Percentiles rank a stretch among this genome's conserved stretches.
phyloP scores from a whole-genome alignment of 2,329 filamentous ascomycete species.

The Ramichloridium luteum region DNA sequence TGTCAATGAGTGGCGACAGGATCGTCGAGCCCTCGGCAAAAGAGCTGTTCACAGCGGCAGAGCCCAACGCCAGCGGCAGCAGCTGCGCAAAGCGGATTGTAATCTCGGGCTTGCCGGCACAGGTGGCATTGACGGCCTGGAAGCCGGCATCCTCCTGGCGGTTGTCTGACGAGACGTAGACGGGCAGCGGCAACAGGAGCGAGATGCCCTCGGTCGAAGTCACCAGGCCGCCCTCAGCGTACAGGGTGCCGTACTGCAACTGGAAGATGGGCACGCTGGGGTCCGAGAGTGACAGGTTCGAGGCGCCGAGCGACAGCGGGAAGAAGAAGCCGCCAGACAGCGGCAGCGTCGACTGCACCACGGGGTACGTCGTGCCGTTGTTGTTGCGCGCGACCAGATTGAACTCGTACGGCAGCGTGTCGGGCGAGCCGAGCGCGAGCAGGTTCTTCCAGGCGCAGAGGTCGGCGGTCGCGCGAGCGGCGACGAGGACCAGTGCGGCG shows the following conservation, averaged over 20 bases:
- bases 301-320: conserved; percentile 1
- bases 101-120: background rate
- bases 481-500: too few species aligned
- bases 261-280: background rate
- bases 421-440: background rate
- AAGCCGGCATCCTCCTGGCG: background rate
- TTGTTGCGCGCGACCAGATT: background rate
- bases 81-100: conserved; percentile 2
- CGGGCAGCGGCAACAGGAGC: background rate
- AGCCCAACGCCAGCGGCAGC: conserved; percentile 1
- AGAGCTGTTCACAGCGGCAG: conserved; percentile 1
- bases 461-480: too few species aligned
- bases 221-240: conserved; percentile 1
- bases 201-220: background rate
- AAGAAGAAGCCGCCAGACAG: conserved; percentile 2
- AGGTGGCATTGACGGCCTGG: conserved; percentile 2
- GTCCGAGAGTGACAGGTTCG: background rate
- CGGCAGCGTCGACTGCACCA: background rate
- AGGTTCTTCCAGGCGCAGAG: background rate
- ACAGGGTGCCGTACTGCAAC: background rate
- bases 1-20: conserved; percentile 1
- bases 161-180: conserved; percentile 1
- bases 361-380: conserved; percentile 1
- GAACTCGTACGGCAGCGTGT: background rate
- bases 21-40: background rate